A percentile compares a stretch with the other conserved stretches of the same genome.
phyloP scores from a whole-genome alignment of 768 basidiomycete species.

The Mycena sanguinolenta region DNA sequence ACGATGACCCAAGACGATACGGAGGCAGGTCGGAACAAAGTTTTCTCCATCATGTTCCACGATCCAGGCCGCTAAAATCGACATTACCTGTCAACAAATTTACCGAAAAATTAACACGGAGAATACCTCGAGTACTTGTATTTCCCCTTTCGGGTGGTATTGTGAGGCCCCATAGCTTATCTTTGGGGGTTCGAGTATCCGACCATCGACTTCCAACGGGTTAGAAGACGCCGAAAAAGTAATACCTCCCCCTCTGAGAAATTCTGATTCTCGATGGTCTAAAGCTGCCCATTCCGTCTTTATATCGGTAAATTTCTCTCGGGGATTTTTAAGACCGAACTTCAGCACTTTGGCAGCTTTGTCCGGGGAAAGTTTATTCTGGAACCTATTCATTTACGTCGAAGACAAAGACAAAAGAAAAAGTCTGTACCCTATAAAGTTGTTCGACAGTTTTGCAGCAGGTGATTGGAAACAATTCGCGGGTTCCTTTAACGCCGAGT shows the following conservation, averaged over 20 bases:
- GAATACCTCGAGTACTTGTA: not conserved
- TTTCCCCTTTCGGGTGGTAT: not conserved
- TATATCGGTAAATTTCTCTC: not conserved
- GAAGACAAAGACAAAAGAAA: not conserved
- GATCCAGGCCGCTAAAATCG: not conserved
- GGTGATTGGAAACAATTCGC: slow-evolving; percentile 46
- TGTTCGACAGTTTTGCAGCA: slow-evolving; percentile 46
- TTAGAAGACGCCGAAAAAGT: not conserved
- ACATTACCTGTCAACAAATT: not conserved
- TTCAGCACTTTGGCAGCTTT: not conserved
- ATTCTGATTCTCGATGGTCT: not conserved
- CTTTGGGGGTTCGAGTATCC: not conserved
- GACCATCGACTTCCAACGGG: not conserved
- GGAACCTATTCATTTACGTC: not conserved
- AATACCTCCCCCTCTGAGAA: slow-evolving; percentile 2
- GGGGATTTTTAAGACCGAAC: not conserved
- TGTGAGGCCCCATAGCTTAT: not conserved
- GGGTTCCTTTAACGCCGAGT: slow-evolving; percentile 45
- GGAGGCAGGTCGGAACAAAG: not conserved
- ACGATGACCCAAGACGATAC: not conserved
- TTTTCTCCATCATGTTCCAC: not conserved
- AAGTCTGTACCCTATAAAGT: slow-evolving; percentile 32
- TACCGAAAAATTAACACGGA: not conserved
- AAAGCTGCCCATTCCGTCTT: not conserved
- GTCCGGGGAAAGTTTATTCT: slow-evolving; percentile 46